These are phyloP conservation scores for Mycena alexandri DNA, from an alignment of 768 basidiomycete genomes.

Conservation along the genomic window DNA sequence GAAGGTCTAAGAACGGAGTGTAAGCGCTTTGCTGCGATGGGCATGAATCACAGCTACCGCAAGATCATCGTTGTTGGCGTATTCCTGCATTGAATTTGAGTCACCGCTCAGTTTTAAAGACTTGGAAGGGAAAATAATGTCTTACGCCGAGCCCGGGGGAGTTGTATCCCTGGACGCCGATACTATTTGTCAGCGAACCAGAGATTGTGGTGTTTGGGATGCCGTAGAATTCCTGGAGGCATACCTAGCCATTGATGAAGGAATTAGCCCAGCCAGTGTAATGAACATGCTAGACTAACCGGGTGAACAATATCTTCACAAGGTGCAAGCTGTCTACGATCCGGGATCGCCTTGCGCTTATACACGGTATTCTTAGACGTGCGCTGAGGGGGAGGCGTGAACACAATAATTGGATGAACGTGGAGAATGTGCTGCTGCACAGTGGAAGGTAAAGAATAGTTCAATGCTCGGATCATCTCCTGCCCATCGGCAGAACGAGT, in stretches of 20 bases:
- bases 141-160: slow-evolving; percentile 10
- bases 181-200: slow-evolving; percentile 17
- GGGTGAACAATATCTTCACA: slow-evolving; percentile 27
- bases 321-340: slow-evolving; percentile 27
- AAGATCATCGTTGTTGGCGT: slow-evolving; percentile 16
- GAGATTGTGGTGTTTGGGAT: slow-evolving; percentile 27
- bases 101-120: neutral
- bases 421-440: slow-evolving; percentile 18
- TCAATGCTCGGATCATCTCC: slow-evolving; percentile 26
- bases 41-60: neutral
- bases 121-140: slow-evolving; percentile 10
- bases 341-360: slow-evolving; percentile 5
- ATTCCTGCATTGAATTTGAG: slow-evolving; percentile 18
- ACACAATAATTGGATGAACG: slow-evolving; percentile 23
- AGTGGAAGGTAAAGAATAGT: slow-evolving; percentile 20
- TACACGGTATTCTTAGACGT: slow-evolving; percentile 13
- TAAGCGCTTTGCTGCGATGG: neutral
- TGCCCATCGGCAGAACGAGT: slow-evolving; percentile 14
- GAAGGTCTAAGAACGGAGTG: slow-evolving; percentile 9
- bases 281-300: slow-evolving; percentile 15
- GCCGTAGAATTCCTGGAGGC: slow-evolving; percentile 26
- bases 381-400: slow-evolving; percentile 16
- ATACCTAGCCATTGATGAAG: slow-evolving; percentile 14
- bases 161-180: slow-evolving; percentile 24
- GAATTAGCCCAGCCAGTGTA: slow-evolving; percentile 11